phyloP scores from a whole-genome alignment of 2,329 filamentous ascomycete species.

The Hypomyces rosellus region DNA sequence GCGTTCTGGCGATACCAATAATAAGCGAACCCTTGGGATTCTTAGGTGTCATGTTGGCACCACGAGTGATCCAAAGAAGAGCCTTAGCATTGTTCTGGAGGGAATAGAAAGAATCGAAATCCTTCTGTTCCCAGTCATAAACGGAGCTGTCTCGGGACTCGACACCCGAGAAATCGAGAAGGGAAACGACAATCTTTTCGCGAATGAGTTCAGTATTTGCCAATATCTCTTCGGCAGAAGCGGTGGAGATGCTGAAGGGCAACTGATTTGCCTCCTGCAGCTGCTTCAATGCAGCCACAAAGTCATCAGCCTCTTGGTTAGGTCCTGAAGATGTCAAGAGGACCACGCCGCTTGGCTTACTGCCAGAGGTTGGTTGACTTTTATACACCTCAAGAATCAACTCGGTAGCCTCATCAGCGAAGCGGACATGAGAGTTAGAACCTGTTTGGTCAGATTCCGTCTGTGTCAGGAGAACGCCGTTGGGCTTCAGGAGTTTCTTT shows the following conservation, averaged over 20 bases:
- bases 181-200: constrained; percentile 35
- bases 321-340: background rate
- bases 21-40: constrained; percentile 35
- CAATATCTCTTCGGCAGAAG: too few species aligned
- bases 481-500: constrained; percentile 20
- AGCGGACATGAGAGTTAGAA: background rate
- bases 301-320: background rate
- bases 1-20: constrained; percentile 40
- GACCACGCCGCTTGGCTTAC: background rate
- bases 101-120: constrained; percentile 36
- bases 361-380: background rate
- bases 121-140: constrained; percentile 31
- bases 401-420: background rate
- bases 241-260: too few species aligned
- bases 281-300: background rate
- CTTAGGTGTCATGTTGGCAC: constrained; percentile 30
- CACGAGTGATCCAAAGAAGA: constrained; percentile 43
- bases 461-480: constrained; percentile 23
- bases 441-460: background rate
- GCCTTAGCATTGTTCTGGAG: constrained; percentile 32
- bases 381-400: background rate
- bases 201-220: constrained; percentile 12
- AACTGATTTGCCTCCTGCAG: background rate
- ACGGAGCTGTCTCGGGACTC: constrained; percentile 22
- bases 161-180: constrained; percentile 36